These are phyloP conservation scores for Oxytropis ochrocephala DNA, from an alignment of 306 rosid species.

Conservation along the genomic window DNA sequence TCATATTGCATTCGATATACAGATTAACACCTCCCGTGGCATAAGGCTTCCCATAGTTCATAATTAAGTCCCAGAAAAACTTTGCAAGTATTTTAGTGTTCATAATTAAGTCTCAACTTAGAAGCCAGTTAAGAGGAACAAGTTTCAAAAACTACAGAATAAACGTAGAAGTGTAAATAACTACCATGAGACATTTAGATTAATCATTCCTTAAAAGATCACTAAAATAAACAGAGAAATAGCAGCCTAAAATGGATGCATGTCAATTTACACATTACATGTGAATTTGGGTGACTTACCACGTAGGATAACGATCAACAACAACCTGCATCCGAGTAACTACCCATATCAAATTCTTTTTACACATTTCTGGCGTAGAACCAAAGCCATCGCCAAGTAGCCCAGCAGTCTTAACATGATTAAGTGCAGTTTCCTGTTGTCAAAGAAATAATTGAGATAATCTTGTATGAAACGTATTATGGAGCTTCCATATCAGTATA, in stretches of 20 bases:
- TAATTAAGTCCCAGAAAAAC: not conserved
- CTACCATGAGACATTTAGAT: not conserved
- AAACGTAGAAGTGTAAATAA: not conserved
- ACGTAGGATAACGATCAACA: constrained; percentile 93
- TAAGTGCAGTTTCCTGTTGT: constrained; percentile 91
- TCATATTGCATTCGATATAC: not conserved
- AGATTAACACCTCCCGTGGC: not conserved
- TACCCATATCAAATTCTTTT: constrained; percentile 96
- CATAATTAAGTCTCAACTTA: not conserved
- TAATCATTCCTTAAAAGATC: not conserved
- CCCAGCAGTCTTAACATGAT: constrained; percentile 91
- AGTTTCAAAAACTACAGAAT: not conserved
- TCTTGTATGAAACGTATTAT: not conserved
- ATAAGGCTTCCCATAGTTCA: not conserved
- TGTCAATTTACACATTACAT: not conserved
- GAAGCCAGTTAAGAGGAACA: not conserved
- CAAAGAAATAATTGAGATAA: constrained; percentile 18
- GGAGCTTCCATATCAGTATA: not conserved
- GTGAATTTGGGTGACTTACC: constrained; percentile 46
- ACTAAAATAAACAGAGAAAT: constrained; percentile 8
- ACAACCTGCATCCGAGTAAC: constrained; percentile 93
- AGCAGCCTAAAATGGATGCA: not conserved
- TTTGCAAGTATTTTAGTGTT: not conserved
- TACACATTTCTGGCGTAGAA: constrained; percentile 93
- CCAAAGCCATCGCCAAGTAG: constrained; percentile 97